Conservation (phyloP, 495 filamentous ascomycete genomes). For the Astrothelium subdiscretum region DNA sequence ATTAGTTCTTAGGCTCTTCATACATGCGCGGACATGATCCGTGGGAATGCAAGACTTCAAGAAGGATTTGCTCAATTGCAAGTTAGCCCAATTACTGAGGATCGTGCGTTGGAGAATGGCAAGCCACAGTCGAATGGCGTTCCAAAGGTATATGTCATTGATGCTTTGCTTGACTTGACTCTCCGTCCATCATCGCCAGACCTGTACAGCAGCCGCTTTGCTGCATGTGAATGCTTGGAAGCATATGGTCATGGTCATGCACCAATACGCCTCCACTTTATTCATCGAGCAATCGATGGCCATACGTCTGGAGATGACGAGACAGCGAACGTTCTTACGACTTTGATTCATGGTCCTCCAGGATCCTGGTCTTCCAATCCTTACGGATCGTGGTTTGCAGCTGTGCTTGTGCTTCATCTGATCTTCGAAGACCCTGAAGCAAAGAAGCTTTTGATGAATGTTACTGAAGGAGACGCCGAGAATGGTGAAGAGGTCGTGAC, state of each 20-base stretch:
- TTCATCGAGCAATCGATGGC: conserved; percentile 79
- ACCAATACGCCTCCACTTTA: conserved; percentile 71
- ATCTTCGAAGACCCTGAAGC: conserved; percentile 69
- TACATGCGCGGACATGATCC: conserved; percentile 80
- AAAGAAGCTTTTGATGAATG: conserved; percentile 66
- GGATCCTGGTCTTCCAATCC: conserved; percentile 57
- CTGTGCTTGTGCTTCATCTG: conserved; percentile 82
- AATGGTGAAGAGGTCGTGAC: conserved; percentile 92
- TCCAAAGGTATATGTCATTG: conserved; percentile 74
- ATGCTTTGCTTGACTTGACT: conserved; percentile 79
- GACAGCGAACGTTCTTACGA: conserved; percentile 82
- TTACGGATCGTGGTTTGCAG: conserved; percentile 85
- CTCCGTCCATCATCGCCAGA: conserved; percentile 54
- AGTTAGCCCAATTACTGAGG: conserved; percentile 47
- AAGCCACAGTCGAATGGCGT: conserved; percentile 40
- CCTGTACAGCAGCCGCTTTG: conserved; percentile 67
- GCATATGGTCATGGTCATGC: conserved; percentile 78
- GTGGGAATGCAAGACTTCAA: conserved; percentile 68
- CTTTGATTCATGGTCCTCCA: conserved; percentile 52
- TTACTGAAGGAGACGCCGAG: conserved; percentile 81
- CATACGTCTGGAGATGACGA: conserved; percentile 68
- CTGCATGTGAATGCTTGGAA: conserved; percentile 79
- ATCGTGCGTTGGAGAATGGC: conserved; percentile 25
- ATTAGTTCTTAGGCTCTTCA: conserved; percentile 50
- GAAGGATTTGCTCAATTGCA: conserved; percentile 78